These are phyloP conservation scores for Ophiostoma himal-ulmi DNA, from an alignment of 2,329 filamentous ascomycete genomes.

Conservation along the genomic window DNA sequence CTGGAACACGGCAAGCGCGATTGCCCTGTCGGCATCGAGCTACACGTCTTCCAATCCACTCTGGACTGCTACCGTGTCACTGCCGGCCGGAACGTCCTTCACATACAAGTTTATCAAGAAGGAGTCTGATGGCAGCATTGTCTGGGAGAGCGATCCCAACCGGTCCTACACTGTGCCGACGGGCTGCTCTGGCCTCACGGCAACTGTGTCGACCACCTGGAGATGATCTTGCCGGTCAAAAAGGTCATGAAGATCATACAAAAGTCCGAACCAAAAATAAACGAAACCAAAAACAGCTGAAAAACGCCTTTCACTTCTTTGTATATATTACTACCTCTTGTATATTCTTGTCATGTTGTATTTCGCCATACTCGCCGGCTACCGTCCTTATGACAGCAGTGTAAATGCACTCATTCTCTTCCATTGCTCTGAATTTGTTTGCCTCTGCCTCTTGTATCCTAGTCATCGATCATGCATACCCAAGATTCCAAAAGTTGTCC, in stretches of 20 bases:
- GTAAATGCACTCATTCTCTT: not conserved
- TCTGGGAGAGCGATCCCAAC: constrained; percentile 60
- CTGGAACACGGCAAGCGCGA: constrained; percentile 53
- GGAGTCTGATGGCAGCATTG: constrained; percentile 46
- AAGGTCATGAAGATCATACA: not conserved
- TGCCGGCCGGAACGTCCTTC: constrained; percentile 51
- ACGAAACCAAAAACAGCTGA: not conserved
- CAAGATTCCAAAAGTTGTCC: constrained; percentile 43
- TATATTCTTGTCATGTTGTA: not conserved
- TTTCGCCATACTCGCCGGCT: not conserved
- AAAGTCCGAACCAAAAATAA: not conserved
- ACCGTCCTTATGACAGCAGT: not conserved
- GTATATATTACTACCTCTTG: constrained; percentile 4
- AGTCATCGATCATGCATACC: constrained; percentile 38
- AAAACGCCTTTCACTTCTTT: not conserved
- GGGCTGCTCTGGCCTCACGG: not conserved
- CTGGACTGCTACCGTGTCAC: constrained; percentile 53
- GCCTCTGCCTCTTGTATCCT: too few relatives aligned
- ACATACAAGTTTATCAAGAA: constrained; percentile 66
- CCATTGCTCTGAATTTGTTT: not conserved
- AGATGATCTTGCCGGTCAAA: not conserved
- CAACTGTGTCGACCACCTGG: not conserved
- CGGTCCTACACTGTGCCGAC: constrained; percentile 35
- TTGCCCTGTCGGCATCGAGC: constrained; percentile 50
- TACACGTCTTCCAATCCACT: constrained; percentile 57